Conservation (phyloP, 805 yeast species). For the Candida parachauliodes region DNA sequence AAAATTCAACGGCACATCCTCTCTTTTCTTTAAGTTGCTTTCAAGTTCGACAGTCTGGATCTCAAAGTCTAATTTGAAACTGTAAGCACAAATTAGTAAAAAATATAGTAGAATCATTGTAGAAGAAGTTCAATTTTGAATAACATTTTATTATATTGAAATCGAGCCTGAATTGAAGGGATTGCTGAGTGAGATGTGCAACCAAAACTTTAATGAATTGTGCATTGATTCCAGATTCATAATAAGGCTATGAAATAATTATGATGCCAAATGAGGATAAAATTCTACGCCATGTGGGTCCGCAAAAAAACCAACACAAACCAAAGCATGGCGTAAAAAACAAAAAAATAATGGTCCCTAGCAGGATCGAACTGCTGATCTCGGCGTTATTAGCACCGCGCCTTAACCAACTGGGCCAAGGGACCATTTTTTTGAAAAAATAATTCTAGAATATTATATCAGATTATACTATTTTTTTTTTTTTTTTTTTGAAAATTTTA, state of each 20-base stretch:
- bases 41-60: not conserved
- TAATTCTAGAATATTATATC: not conserved
- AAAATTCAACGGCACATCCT: not conserved
- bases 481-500: too few relatives aligned
- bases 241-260: not conserved
- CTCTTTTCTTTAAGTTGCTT: not conserved
- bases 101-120: not conserved
- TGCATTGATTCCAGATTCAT: conserved; percentile 3
- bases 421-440: conserved; percentile 30
- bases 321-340: not conserved
- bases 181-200: not conserved
- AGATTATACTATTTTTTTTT: too few relatives aligned
- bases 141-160: not conserved
- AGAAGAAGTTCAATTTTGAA: not conserved
- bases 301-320: not conserved
- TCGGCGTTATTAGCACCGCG: conserved; percentile 54
- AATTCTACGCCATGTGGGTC: too few relatives aligned
- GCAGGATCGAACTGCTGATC: conserved; percentile 60
- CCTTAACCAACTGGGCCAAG: conserved; percentile 55
- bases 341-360: conserved; percentile 14
- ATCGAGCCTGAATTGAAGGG: too few relatives aligned
- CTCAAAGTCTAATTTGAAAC: conserved; percentile 4
- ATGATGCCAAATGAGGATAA: not conserved
- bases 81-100: too few relatives aligned
- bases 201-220: not conserved